phyloP scores from a whole-genome alignment of 148 eudicot species.

The Amaranthus cruentus region DNA sequence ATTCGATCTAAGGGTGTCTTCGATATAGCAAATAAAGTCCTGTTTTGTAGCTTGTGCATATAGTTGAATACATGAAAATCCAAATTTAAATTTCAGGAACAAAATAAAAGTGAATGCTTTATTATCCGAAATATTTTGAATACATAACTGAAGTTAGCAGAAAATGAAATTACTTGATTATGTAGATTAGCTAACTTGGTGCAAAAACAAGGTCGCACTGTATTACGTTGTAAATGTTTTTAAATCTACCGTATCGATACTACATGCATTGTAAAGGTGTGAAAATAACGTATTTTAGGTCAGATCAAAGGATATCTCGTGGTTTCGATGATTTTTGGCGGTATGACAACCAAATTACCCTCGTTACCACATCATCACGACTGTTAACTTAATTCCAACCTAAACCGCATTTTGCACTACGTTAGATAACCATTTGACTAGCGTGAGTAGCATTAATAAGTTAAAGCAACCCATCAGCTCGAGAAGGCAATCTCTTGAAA shows the following conservation, averaged over 20 bases:
- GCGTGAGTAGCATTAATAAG: not conserved
- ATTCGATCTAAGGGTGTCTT: not conserved
- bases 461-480: slow-evolving; percentile 35
- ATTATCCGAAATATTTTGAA: not conserved
- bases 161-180: not conserved
- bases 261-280: too few species aligned
- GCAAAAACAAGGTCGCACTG: not conserved
- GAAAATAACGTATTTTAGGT: too few species aligned
- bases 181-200: not conserved
- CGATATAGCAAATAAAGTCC: not conserved
- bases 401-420: too few species aligned
- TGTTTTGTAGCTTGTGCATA: not conserved
- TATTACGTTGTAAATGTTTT: too few species aligned
- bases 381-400: too few species aligned
- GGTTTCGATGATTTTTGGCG: too few species aligned
- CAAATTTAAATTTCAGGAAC: not conserved
- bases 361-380: too few species aligned
- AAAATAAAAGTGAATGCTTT: not conserved
- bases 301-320: too few species aligned
- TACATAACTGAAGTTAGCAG: slow-evolving; percentile 7
- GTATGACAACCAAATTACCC: too few species aligned
- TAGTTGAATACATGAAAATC: slow-evolving; percentile 1
- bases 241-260: too few species aligned
- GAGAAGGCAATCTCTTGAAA: slow-evolving; percentile 31
- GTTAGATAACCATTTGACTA: not conserved